Evolutionary conservation across 176 grass and related monocot genomes (phyloP).

Genomic region (Guadua angustifolia): DNA sequence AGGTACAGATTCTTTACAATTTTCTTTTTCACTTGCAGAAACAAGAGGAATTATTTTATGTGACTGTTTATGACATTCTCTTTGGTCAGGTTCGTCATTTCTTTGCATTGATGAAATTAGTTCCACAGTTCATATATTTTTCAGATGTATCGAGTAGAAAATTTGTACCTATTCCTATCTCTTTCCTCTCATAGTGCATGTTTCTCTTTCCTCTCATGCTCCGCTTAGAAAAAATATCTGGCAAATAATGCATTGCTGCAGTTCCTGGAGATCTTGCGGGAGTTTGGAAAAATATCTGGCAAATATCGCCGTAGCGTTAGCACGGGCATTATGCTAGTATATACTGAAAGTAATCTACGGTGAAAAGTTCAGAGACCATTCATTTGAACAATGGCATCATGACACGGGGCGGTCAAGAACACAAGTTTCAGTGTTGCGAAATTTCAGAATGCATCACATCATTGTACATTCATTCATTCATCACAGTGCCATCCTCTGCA

Average conservation of each 20-base stretch:
- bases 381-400: constrained; percentile 51
- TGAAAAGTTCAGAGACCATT: constrained; percentile 36
- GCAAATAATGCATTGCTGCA: no score
- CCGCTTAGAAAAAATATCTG: no score
- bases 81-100: constrained; percentile 84
- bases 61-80: constrained; percentile 83
- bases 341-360: not conserved
- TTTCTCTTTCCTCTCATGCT: no score
- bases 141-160: no score
- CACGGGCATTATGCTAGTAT: no score
- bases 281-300: no score
- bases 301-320: no score
- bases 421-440: constrained; percentile 25
- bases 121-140: not conserved
- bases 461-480: constrained; percentile 42
- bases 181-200: no score
- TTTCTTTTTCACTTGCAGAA: constrained; percentile 55
- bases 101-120: not conserved
- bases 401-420: constrained; percentile 31
- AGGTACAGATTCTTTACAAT: not conserved
- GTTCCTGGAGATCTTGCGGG: no score
- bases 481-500: constrained; percentile 35
- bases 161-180: no score
- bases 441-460: constrained; percentile 30
- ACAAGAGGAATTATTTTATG: constrained; percentile 78